phyloP scores from a whole-genome alignment of 306 rosid species.

The Quercus rubra region DNA sequence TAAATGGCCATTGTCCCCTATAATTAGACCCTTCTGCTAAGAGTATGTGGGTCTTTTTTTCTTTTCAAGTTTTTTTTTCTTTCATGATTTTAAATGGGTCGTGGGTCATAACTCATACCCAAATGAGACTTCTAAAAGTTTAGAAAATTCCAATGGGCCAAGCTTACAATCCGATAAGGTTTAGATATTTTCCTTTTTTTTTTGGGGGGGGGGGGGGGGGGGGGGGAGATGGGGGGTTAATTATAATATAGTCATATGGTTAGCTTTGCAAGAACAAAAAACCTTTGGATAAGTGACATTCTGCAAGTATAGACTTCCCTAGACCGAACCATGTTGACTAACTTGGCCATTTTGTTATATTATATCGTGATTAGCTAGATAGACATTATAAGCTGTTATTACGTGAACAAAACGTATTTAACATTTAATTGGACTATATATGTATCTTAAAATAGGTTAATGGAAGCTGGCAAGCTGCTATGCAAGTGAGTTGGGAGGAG shows the following conservation, averaged over 20 bases:
- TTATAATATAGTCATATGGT: too few species aligned
- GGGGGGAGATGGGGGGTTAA: too few species aligned
- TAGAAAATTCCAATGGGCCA: too few species aligned
- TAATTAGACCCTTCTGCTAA: not conserved
- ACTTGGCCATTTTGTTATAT: not conserved
- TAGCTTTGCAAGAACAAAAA: too few species aligned
- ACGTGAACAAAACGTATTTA: not conserved
- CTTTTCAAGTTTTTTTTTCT: not conserved
- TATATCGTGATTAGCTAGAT: not conserved
- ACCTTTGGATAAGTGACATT: too few species aligned
- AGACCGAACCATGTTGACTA: not conserved
- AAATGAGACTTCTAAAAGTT: too few species aligned
- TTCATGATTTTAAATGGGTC: not conserved
- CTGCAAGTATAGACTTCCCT: not conserved
- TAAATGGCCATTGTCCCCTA: not conserved
- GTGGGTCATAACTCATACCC: too few species aligned
- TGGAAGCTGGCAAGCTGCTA: not conserved
- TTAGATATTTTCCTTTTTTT: too few species aligned
- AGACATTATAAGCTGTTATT: not conserved
- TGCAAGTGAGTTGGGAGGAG: conserved; percentile 25
- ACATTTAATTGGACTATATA: not conserved
- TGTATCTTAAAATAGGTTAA: not conserved
- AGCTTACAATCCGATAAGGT: too few species aligned
- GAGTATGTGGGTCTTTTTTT: not conserved
- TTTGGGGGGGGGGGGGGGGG: too few species aligned